A percentile compares a stretch with the other conserved stretches of the same genome.
Conservation (phyloP, 371 early-diverging fungal genomes). For the Mortierella sp. region DNA sequence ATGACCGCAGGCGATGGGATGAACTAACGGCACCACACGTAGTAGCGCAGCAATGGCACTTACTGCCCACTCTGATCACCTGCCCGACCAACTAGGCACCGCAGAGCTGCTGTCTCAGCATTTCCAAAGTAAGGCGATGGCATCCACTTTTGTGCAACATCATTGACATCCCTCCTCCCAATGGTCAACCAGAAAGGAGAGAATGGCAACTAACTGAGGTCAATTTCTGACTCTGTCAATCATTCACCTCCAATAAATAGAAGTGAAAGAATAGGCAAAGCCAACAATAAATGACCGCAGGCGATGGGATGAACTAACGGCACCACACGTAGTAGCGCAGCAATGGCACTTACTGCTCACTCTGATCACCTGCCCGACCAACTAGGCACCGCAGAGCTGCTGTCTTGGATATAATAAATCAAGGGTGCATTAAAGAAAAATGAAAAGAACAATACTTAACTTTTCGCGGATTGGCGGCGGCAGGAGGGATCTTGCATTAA, state of each 20-base stretch:
- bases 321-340: conserved; percentile 10
- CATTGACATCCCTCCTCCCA: conserved; percentile 15
- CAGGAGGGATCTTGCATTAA: no score
- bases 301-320: conserved; percentile 21
- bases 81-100: conserved; percentile 17
- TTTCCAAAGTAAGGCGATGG: conserved; percentile 14
- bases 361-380: conserved; percentile 12
- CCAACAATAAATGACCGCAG: conserved; percentile 9
- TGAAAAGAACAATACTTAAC: neutral
- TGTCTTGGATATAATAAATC: conserved; percentile 8
- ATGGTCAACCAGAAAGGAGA: conserved; percentile 19
- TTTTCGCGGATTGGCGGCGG: no score
- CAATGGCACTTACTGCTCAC: conserved; percentile 16
- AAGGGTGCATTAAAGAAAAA: neutral
- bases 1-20: conserved; percentile 19
- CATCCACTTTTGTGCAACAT: conserved; percentile 25
- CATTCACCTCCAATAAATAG: conserved; percentile 11
- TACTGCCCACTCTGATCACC: conserved; percentile 15
- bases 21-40: conserved; percentile 10
- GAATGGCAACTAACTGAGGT: conserved; percentile 11
- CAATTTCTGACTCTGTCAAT: conserved; percentile 8
- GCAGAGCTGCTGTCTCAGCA: conserved; percentile 18
- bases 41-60: conserved; percentile 18
- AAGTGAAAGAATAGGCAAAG: conserved; percentile 7
- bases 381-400: conserved; percentile 11